These are phyloP conservation scores for Cyclotella choctawhatcheeana DNA, from an alignment of 108 stramenopile genomes.

Conservation along the genomic window DNA sequence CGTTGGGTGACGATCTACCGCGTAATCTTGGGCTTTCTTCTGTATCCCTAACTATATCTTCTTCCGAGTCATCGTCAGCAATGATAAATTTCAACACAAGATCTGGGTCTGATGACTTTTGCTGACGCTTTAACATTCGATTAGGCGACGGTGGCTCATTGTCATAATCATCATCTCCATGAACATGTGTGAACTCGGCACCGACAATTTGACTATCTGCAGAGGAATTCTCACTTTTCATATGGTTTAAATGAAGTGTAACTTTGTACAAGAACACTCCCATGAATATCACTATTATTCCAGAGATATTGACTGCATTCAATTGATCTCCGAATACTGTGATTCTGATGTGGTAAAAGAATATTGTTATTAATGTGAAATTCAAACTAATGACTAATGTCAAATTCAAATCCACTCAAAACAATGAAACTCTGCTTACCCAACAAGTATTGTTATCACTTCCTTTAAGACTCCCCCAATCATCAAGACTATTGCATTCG, in stretches of 20 bases:
- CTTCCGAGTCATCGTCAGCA: conserved; percentile 21
- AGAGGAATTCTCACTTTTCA: conserved; percentile 24
- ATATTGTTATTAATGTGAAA: neutral
- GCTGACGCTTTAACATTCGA: conserved; percentile 8
- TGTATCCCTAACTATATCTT: conserved; percentile 10
- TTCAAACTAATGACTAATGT: too few species aligned
- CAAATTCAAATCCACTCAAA: too few species aligned
- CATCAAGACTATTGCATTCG: conserved; percentile 86
- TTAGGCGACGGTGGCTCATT: conserved; percentile 14
- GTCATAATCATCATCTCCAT: conserved; percentile 41
- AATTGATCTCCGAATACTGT: conserved; percentile 72
- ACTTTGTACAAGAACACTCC: conserved; percentile 86
- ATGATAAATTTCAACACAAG: conserved; percentile 33
- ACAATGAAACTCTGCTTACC: conserved; percentile 47
- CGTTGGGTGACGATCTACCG: neutral
- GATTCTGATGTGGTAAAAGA: conserved; percentile 40
- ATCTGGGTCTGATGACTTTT: conserved; percentile 50
- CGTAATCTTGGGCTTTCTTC: neutral
- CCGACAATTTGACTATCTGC: conserved; percentile 25
- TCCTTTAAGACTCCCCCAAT: conserved; percentile 93
- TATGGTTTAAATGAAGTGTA: conserved; percentile 61
- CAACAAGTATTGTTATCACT: conserved; percentile 83
- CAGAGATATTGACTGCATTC: conserved; percentile 64
- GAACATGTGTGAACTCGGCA: conserved; percentile 30
- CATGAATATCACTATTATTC: conserved; percentile 74